Percentiles rank a stretch among this genome's conserved stretches.
These are phyloP conservation scores for Vitis hybrid DNA, from an alignment of 177 flowering plant species.

Conservation along the genomic window DNA sequence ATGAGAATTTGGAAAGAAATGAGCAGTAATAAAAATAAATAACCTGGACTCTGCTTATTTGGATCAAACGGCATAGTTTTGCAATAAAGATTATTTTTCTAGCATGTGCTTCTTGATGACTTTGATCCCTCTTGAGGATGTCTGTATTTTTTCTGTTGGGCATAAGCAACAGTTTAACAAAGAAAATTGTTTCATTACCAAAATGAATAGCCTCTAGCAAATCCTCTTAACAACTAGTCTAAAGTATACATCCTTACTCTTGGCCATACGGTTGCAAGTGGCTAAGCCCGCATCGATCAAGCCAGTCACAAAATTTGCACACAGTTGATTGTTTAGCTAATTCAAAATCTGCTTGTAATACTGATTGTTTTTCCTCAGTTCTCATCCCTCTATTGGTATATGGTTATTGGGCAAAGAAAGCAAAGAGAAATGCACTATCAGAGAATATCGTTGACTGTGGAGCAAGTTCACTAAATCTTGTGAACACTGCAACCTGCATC, in stretches of 20 bases:
- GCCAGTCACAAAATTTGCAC: neutral
- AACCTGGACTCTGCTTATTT: too few species aligned
- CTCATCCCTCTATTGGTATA: neutral
- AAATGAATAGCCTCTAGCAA: neutral
- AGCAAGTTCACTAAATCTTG: conserved; percentile 51
- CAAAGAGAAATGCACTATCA: neutral
- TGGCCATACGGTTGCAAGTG: neutral
- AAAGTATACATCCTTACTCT: neutral
- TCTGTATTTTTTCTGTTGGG: too few species aligned
- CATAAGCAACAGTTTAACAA: too few species aligned
- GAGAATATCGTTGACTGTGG: neutral
- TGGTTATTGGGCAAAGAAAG: neutral
- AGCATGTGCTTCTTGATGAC: neutral
- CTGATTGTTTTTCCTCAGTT: neutral
- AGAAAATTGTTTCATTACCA: too few species aligned
- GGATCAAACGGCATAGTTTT: too few species aligned
- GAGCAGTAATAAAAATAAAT: too few species aligned
- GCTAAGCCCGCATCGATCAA: neutral
- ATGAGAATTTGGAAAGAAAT: too few species aligned
- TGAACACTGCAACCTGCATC: conserved; percentile 76
- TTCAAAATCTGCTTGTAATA: too few species aligned
- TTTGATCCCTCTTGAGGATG: too few species aligned
- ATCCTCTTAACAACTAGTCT: neutral
- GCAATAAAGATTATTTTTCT: neutral
- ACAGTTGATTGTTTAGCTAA: neutral